These are phyloP conservation scores for Silene vulgaris DNA, from an alignment of 179 eudicot genomes.

Conservation along the genomic window DNA sequence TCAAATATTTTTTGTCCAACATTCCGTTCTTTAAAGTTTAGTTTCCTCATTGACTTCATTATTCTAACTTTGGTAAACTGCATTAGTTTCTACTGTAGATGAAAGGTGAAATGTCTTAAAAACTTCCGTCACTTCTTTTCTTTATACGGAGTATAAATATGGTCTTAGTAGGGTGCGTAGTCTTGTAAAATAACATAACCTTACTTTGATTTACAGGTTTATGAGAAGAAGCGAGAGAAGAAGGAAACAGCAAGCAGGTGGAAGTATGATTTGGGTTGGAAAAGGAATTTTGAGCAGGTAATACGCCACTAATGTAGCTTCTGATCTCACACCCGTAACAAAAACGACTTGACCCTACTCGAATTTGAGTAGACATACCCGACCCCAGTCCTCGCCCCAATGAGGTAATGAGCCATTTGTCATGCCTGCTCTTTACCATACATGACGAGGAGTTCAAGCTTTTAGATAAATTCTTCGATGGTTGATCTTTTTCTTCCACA, in stretches of 20 bases:
- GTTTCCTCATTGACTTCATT: neutral
- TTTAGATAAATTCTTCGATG: neutral
- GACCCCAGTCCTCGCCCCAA: no score
- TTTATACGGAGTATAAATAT: neutral
- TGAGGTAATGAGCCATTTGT: no score
- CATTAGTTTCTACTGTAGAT: slow-evolving; percentile 1
- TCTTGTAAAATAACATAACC: neutral
- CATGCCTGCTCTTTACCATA: no score
- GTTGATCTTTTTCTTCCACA: neutral
- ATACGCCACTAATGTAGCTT: neutral
- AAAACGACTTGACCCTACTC: no score
- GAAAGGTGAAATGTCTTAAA: no score
- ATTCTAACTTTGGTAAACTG: neutral
- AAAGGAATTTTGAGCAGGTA: slow-evolving; percentile 76
- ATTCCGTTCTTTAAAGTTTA: neutral
- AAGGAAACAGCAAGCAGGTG: slow-evolving; percentile 61
- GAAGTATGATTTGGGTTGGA: slow-evolving; percentile 88
- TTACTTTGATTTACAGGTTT: slow-evolving; percentile 46
- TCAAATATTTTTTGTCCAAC: neutral
- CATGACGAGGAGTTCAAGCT: no score
- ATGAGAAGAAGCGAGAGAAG: slow-evolving; percentile 85
- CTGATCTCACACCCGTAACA: neutral
- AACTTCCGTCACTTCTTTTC: no score
- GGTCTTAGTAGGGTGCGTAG: no score
- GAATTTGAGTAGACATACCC: no score